Evolutionary conservation across 108 stramenopile species (phyloP).

Genomic region (Cyclotella cryptica): DNA sequence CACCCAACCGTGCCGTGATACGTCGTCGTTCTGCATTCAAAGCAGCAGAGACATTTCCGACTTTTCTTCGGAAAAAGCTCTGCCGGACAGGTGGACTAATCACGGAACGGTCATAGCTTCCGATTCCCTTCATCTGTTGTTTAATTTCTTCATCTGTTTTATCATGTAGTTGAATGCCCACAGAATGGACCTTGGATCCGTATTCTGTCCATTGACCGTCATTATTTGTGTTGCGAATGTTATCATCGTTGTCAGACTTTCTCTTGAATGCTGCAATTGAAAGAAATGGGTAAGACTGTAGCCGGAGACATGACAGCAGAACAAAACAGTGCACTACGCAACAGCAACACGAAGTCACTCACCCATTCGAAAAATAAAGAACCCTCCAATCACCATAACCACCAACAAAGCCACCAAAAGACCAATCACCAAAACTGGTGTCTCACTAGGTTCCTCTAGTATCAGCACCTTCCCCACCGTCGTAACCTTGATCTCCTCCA

Average conservation of each 20-base stretch:
- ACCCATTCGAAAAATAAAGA: slow-evolving; percentile 18
- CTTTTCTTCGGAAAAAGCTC: no score
- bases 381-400: slow-evolving; percentile 5
- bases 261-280: slow-evolving; percentile 4
- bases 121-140: no score
- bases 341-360: no score
- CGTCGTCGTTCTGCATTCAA: no score
- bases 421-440: slow-evolving; percentile 1
- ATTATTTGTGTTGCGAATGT: not conserved
- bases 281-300: not conserved
- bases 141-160: no score
- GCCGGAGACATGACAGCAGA: not conserved
- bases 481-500: slow-evolving; percentile 2
- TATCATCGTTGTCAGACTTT: not conserved
- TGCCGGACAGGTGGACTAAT: no score
- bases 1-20: no score
- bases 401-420: slow-evolving; percentile 5
- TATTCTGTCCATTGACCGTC: not conserved
- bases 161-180: no score
- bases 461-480: not conserved
- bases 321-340: not conserved
- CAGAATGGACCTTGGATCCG: not conserved
- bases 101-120: no score
- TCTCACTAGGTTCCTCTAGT: not conserved
- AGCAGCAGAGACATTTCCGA: no score